These are phyloP conservation scores for Calendula officinalis DNA, from an alignment of 129 eudicot genomes.

Conservation along the genomic window DNA sequence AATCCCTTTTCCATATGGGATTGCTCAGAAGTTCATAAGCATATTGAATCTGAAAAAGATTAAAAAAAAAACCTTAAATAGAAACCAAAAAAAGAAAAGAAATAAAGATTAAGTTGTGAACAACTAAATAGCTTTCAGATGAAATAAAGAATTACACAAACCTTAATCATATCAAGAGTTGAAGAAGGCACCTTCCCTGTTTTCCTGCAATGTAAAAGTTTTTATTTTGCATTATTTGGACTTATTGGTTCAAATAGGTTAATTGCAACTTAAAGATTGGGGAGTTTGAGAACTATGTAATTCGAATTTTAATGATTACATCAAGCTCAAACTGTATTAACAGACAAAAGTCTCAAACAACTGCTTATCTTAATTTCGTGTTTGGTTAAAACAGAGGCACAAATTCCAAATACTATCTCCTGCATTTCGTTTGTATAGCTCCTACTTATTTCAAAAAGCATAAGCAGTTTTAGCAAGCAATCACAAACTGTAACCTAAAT, in stretches of 20 bases:
- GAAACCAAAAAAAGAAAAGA: background rate
- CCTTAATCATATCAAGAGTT: conserved; percentile 61
- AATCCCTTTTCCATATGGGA: too few relatives aligned
- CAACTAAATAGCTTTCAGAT: conserved; percentile 11
- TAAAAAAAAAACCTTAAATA: background rate
- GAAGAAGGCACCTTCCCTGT: conserved; percentile 44
- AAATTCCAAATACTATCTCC: too few relatives aligned
- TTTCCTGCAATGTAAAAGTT: conserved; percentile 50
- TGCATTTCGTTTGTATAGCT: too few relatives aligned
- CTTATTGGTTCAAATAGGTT: conserved; percentile 9
- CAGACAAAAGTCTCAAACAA: background rate
- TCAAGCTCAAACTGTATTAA: conserved; percentile 6
- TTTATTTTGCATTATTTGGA: conserved; percentile 2
- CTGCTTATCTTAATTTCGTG: too few relatives aligned
- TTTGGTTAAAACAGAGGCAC: too few relatives aligned
- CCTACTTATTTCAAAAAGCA: too few relatives aligned
- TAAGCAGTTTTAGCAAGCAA: too few relatives aligned
- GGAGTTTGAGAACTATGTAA: background rate
- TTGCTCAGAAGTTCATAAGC: background rate
- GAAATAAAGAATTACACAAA: conserved; percentile 25
- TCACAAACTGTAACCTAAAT: too few relatives aligned
- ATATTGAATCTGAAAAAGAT: conserved; percentile 2
- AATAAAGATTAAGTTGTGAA: conserved; percentile 12
- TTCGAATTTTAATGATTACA: conserved; percentile 6
- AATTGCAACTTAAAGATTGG: conserved; percentile 5